A percentile compares a stretch with the other conserved stretches of the same genome.
phyloP scores from a whole-genome alignment of 352 stramenopile species.

The Globisporangium spinosum region DNA sequence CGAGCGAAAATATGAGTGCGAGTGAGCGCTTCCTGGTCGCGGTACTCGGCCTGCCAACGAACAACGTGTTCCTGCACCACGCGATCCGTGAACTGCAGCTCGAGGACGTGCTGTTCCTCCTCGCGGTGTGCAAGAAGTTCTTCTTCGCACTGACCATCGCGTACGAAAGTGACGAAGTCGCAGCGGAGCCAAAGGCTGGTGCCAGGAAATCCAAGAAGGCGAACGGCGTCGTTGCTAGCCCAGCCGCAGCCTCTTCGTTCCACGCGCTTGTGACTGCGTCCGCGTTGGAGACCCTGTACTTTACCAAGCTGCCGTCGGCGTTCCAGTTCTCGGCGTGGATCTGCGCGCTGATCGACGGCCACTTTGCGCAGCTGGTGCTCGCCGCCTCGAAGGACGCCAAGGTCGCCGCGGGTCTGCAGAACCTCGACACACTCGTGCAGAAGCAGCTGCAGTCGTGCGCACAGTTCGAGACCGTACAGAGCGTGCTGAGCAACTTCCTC shows the following conservation, averaged over 20 bases:
- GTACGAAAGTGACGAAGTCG: slow-evolving; percentile 11
- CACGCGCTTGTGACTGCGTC: slow-evolving; percentile 11
- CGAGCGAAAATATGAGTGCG: slow-evolving; percentile 16
- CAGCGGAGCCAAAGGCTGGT: background rate
- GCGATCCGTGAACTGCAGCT: slow-evolving; percentile 69
- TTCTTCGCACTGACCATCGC: slow-evolving; percentile 40
- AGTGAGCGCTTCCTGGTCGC: slow-evolving; percentile 56
- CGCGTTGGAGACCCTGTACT: slow-evolving; percentile 24
- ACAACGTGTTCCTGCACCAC: slow-evolving; percentile 74
- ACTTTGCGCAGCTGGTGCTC: slow-evolving; percentile 65
- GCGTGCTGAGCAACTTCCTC: slow-evolving; percentile 77
- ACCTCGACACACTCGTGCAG: slow-evolving; percentile 55
- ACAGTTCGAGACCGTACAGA: slow-evolving; percentile 65
- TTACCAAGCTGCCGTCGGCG: slow-evolving; percentile 29
- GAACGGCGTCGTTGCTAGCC: slow-evolving; percentile 13
- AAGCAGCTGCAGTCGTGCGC: slow-evolving; percentile 47
- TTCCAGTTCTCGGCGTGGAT: slow-evolving; percentile 72
- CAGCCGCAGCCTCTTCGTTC: slow-evolving; percentile 15
- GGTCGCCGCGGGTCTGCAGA: slow-evolving; percentile 36
- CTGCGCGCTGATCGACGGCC: slow-evolving; percentile 65
- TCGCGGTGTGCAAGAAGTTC: slow-evolving; percentile 72
- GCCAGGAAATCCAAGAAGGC: slow-evolving; percentile 16
- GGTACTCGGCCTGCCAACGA: slow-evolving; percentile 56
- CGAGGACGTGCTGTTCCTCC: slow-evolving; percentile 60
- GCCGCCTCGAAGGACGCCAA: slow-evolving; percentile 42